These are phyloP conservation scores for Tilletia horrida DNA, from an alignment of 1,284 basidiomycete genomes.

Conservation along the genomic window DNA sequence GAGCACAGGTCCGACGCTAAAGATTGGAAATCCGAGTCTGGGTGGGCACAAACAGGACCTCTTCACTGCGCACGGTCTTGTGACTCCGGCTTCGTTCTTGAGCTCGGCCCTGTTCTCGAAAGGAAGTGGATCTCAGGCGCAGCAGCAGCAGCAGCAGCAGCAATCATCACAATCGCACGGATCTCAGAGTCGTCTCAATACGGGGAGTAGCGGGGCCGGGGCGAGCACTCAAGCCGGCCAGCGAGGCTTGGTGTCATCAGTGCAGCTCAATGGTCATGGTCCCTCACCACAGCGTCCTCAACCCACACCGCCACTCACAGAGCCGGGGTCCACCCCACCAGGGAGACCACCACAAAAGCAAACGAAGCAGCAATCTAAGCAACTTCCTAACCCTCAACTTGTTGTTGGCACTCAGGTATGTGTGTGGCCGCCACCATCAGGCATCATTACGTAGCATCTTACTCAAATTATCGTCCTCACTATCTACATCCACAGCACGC, in stretches of 20 bases:
- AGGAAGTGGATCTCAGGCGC: background rate
- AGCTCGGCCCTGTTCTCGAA: conserved; percentile 1
- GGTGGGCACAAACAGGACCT: conserved; percentile 14
- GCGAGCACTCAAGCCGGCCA: background rate
- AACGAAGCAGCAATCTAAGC: no score
- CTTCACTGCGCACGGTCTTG: conserved; percentile 13
- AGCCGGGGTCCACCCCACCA: background rate
- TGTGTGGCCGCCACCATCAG: no score
- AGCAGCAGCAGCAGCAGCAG: background rate
- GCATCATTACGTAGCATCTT: no score
- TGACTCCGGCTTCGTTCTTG: conserved; percentile 7
- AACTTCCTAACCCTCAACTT: no score
- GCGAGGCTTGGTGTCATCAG: background rate
- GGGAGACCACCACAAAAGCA: no score
- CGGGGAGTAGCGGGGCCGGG: background rate
- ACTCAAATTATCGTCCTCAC: no score
- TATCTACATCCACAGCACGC: no score
- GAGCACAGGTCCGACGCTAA: background rate
- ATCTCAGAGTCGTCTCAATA: background rate
- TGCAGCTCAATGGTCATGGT: background rate
- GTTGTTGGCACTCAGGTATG: no score
- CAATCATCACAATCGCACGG: background rate
- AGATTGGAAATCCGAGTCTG: conserved; percentile 5
- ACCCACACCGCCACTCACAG: conserved; percentile 5
- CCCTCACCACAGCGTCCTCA: background rate